Conservation (phyloP, 202 grass and related monocot species). For the Digitaria exilis region DNA sequence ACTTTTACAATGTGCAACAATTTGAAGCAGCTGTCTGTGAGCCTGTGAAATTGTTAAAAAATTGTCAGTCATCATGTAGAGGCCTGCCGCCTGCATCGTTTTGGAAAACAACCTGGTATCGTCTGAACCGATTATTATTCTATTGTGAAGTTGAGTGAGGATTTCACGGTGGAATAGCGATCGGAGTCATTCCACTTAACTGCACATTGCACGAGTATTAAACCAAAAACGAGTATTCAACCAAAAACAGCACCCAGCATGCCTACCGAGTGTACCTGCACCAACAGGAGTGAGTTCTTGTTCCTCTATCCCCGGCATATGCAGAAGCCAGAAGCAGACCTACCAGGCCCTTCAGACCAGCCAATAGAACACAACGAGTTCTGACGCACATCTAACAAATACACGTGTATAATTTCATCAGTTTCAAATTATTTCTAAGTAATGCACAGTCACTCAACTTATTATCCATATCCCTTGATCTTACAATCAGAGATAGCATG, state of each 20-base stretch:
- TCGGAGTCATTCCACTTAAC: not conserved
- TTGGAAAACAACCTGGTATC: too few relatives aligned
- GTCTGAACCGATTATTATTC: not conserved
- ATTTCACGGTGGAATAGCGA: not conserved
- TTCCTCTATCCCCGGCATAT: not conserved
- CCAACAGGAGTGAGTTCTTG: not conserved
- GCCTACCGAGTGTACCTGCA: not conserved
- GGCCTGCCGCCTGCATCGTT: too few relatives aligned
- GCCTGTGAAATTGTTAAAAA: not conserved
- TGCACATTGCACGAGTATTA: not conserved
- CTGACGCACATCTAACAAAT: not conserved
- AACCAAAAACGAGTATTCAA: not conserved
- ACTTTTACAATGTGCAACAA: too few relatives aligned
- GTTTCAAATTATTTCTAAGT: not conserved
- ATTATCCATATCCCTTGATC: not conserved
- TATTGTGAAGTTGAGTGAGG: not conserved
- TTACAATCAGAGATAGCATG: slow-evolving; percentile 7
- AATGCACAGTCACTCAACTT: not conserved
- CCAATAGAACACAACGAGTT: not conserved
- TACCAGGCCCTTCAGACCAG: not conserved
- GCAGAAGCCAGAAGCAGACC: not conserved
- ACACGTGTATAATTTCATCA: not conserved
- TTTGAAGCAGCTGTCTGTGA: too few relatives aligned
- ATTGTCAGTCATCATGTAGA: not conserved
- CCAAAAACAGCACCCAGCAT: not conserved